Evolutionary conservation across 2,329 filamentous ascomycete genomes (phyloP).

Genomic region (Ceratocystis huliohia): DNA sequence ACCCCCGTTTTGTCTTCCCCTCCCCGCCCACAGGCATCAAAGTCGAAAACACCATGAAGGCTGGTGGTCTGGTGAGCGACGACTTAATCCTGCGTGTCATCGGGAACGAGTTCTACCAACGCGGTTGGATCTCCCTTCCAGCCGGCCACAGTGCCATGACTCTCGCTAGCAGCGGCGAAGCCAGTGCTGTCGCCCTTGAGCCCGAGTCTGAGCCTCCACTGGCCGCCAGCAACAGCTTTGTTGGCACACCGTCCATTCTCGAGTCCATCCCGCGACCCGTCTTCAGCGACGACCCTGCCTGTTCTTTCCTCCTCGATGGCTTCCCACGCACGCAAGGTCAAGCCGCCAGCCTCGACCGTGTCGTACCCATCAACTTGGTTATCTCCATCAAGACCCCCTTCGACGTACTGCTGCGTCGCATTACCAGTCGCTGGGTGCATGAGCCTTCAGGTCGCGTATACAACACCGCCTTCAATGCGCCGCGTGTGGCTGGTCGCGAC

Average conservation of each 20-base stretch:
- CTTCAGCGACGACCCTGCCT: constrained; percentile 56
- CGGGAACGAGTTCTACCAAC: constrained; percentile 70
- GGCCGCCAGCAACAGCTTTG: constrained; percentile 33
- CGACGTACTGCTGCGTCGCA: constrained; percentile 75
- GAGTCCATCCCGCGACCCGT: constrained; percentile 32
- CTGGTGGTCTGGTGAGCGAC: constrained; percentile 82
- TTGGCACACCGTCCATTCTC: constrained; percentile 25
- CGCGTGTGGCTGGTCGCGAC: constrained; percentile 66
- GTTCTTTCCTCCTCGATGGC: constrained; percentile 90
- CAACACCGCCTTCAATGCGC: constrained; percentile 86
- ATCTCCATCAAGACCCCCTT: constrained; percentile 77
- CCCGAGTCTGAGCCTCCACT: constrained; percentile 22
- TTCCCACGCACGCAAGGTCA: constrained; percentile 83
- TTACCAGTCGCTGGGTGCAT: constrained; percentile 87
- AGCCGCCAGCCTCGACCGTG: constrained; percentile 59
- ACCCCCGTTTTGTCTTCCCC: background rate
- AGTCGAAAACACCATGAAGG: constrained; percentile 77
- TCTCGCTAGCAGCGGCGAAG: constrained; percentile 23
- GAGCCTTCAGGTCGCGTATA: constrained; percentile 83
- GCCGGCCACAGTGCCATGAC: constrained; percentile 24
- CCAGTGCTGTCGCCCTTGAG: constrained; percentile 22
- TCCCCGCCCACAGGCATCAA: constrained; percentile 54
- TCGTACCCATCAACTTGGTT: constrained; percentile 91
- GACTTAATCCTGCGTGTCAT: constrained; percentile 86
- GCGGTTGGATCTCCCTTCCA: constrained; percentile 64